phyloP scores from a whole-genome alignment of 768 basidiomycete species.

The Suillus subalutaceus region DNA sequence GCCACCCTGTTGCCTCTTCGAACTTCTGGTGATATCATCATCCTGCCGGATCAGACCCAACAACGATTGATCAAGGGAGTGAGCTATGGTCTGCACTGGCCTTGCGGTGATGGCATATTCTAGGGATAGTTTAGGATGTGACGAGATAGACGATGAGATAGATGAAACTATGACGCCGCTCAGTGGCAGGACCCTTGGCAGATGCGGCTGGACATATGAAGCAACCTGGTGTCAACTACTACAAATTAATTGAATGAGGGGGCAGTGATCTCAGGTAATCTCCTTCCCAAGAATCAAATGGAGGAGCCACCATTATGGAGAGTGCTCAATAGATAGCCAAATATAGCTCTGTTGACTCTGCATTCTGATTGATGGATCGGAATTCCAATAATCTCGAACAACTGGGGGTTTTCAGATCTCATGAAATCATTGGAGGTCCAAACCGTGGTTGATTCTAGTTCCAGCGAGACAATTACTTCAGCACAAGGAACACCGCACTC shows the following conservation, averaged over 20 bases:
- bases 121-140: slow-evolving; percentile 6
- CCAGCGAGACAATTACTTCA: slow-evolving; percentile 17
- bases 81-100: not conserved
- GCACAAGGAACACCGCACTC: slow-evolving; percentile 14
- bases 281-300: slow-evolving; percentile 2
- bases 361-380: not conserved
- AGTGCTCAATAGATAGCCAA: not conserved
- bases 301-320: not conserved
- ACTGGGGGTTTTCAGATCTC: not conserved
- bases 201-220: not conserved
- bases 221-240: not conserved
- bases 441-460: slow-evolving; percentile 12
- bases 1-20: not conserved
- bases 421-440: not conserved
- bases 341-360: not conserved
- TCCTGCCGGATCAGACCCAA: slow-evolving; percentile 4
- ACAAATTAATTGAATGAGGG: slow-evolving; percentile 5
- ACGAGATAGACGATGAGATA: slow-evolving; percentile 5
- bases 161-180: slow-evolving; percentile 8
- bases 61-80: not conserved
- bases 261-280: slow-evolving; percentile 1
- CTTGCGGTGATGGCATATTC: slow-evolving; percentile 3
- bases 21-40: not conserved
- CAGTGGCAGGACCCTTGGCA: slow-evolving; percentile 4
- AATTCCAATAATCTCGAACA: not conserved